phyloP scores from a whole-genome alignment of 495 filamentous ascomycete genomes.

The Halenospora varia region DNA sequence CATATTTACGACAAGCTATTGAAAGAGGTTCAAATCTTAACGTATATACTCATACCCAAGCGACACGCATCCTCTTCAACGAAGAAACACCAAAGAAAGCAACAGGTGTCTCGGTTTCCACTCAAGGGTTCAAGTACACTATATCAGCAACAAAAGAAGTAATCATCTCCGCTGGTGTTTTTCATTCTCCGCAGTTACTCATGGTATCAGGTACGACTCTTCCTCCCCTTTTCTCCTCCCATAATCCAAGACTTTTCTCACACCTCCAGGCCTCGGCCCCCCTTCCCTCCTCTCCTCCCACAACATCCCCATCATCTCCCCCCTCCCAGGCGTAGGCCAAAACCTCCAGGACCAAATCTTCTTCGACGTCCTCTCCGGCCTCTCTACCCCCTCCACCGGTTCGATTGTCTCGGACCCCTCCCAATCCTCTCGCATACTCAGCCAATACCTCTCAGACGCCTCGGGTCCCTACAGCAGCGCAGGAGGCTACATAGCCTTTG shows the following conservation, averaged over 20 bases:
- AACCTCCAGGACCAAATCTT: conserved; percentile 59
- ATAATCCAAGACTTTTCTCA: neutral
- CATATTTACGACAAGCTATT: conserved; percentile 27
- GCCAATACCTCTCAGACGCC: conserved; percentile 25
- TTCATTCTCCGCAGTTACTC: conserved; percentile 42
- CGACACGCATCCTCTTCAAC: conserved; percentile 28
- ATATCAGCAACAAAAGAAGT: conserved; percentile 39
- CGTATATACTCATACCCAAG: conserved; percentile 16
- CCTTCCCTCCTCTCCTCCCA: conserved; percentile 38
- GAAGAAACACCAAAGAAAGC: conserved; percentile 20
- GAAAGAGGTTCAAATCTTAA: neutral
- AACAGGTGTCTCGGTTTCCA: conserved; percentile 31
- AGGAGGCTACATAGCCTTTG: conserved; percentile 43
- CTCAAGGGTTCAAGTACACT: conserved; percentile 27
- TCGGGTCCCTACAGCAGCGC: conserved; percentile 40
- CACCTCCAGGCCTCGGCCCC: conserved; percentile 49
- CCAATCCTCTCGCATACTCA: neutral
- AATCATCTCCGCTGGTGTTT: conserved; percentile 41
- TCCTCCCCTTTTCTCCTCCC: neutral
- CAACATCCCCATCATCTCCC: conserved; percentile 46
- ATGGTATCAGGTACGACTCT: conserved; percentile 49
- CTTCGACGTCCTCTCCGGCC: conserved; percentile 32
- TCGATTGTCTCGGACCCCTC: neutral
- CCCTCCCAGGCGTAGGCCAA: conserved; percentile 57
- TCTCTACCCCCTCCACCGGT: conserved; percentile 28